These are phyloP conservation scores for Dimocarpus longan DNA, from an alignment of 345 rosid species.

Conservation along the genomic window DNA sequence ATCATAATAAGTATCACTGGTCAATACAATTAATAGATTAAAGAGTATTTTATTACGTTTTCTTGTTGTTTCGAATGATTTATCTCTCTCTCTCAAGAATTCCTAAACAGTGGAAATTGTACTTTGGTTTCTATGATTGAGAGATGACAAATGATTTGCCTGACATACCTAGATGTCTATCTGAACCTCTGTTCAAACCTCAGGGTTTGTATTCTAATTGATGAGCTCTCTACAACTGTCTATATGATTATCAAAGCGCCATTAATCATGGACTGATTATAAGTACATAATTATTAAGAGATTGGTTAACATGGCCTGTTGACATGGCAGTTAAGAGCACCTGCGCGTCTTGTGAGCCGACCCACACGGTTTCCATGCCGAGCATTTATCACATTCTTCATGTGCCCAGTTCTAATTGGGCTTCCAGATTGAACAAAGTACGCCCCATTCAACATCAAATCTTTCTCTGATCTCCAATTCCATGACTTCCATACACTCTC, in stretches of 20 bases:
- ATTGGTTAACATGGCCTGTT: conserved; percentile 31
- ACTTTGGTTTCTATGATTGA: not conserved
- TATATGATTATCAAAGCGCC: not conserved
- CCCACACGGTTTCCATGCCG: conserved; percentile 48
- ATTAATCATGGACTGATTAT: not conserved
- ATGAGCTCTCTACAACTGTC: not conserved
- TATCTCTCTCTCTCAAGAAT: not conserved
- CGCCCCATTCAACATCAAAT: conserved; percentile 67
- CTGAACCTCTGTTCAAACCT: conserved; percentile 12
- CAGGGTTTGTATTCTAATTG: not conserved
- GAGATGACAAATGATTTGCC: not conserved
- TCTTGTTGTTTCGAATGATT: not conserved
- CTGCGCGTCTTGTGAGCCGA: conserved; percentile 50
- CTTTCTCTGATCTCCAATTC: conserved; percentile 77
- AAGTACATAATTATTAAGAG: not conserved
- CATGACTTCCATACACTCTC: conserved; percentile 52
- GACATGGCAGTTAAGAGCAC: conserved; percentile 46
- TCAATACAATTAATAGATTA: no score
- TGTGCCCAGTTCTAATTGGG: conserved; percentile 14
- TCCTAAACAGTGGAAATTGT: not conserved
- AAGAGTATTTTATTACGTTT: not conserved
- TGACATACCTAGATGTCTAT: not conserved
- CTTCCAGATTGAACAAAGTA: conserved; percentile 64
- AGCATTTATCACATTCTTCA: conserved; percentile 36
- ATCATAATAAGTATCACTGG: not conserved